These are phyloP conservation scores for Sporisorium sorghi DNA, from an alignment of 1,284 basidiomycete species.

Conservation along the genomic window DNA sequence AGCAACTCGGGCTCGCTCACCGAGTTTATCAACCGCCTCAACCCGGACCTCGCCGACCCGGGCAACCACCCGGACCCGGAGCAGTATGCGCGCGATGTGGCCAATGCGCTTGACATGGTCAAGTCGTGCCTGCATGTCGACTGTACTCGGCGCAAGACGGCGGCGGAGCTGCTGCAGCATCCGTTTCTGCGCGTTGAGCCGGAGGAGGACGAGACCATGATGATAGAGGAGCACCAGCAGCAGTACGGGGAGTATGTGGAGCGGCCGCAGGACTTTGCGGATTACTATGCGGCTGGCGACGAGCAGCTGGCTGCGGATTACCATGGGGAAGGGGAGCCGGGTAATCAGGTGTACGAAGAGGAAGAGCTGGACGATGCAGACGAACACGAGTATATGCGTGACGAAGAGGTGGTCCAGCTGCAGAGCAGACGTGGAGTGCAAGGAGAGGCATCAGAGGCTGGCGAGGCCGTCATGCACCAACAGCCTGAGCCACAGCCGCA, in stretches of 20 bases:
- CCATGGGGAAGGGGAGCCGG: neutral
- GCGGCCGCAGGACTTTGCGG: slow-evolving; percentile 32
- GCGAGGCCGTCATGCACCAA: too few species aligned
- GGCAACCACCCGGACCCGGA: slow-evolving; percentile 57
- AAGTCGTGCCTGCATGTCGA: slow-evolving; percentile 63
- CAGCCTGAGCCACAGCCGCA: neutral
- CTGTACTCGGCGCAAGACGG: slow-evolving; percentile 62
- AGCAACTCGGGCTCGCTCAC: slow-evolving; percentile 44
- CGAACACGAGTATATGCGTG: slow-evolving; percentile 16
- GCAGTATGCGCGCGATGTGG: slow-evolving; percentile 54
- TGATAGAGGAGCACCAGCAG: too few species aligned
- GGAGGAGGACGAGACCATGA: slow-evolving; percentile 28
- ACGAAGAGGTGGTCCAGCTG: slow-evolving; percentile 35
- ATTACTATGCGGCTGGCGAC: slow-evolving; percentile 30
- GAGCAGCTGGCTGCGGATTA: slow-evolving; percentile 13
- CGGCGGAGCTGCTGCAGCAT: slow-evolving; percentile 57
- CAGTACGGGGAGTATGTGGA: slow-evolving; percentile 5
- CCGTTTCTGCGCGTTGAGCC: slow-evolving; percentile 53
- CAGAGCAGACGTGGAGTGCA: slow-evolving; percentile 23
- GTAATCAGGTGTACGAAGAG: slow-evolving; percentile 11
- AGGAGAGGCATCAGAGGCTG: slow-evolving; percentile 20
- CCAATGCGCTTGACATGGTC: slow-evolving; percentile 61
- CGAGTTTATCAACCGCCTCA: slow-evolving; percentile 61
- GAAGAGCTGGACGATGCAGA: slow-evolving; percentile 33
- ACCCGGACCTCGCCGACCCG: slow-evolving; percentile 57